Percentiles rank a stretch among this genome's conserved stretches.
These are phyloP conservation scores for Colletotrichum somersetense DNA, from an alignment of 2,329 filamentous ascomycete species.

Conservation along the genomic window DNA sequence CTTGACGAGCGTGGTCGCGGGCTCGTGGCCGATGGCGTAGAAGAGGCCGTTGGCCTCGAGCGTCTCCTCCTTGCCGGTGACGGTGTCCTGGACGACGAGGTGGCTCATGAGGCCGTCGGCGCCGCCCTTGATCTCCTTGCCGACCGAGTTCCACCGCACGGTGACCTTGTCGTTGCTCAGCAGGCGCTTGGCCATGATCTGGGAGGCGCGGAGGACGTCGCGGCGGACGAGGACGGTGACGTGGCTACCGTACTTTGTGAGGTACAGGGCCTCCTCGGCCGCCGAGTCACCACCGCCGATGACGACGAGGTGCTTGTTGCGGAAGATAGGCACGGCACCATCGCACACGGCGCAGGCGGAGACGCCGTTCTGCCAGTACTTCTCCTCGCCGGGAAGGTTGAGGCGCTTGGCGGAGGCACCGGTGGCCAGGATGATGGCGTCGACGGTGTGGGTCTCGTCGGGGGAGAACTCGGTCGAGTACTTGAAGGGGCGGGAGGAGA, in stretches of 20 bases:
- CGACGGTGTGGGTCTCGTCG: slow-evolving; percentile 86
- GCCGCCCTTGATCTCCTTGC: slow-evolving; percentile 86
- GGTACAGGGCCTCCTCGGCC: slow-evolving; percentile 95
- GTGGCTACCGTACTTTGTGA: slow-evolving; percentile 97
- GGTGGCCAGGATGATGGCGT: slow-evolving; percentile 93
- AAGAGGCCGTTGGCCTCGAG: slow-evolving; percentile 93
- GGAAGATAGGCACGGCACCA: slow-evolving; percentile 96
- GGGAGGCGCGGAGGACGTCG: slow-evolving; percentile 87
- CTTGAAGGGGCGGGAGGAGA: slow-evolving; percentile 87
- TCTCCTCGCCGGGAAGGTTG: slow-evolving; percentile 87
- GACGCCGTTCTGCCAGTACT: slow-evolving; percentile 97
- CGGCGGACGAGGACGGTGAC: slow-evolving; percentile 93
- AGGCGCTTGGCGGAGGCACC: slow-evolving; percentile 92
- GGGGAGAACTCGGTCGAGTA: slow-evolving; percentile 93
- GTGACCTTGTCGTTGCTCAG: slow-evolving; percentile 89
- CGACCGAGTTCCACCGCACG: slow-evolving; percentile 86
- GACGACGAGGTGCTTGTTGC: slow-evolving; percentile 93
- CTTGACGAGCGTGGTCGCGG: slow-evolving; percentile 91
- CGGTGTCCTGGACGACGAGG: slow-evolving; percentile 83
- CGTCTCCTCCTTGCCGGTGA: slow-evolving; percentile 82
- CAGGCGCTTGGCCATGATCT: slow-evolving; percentile 91
- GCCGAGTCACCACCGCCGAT: slow-evolving; percentile 98
- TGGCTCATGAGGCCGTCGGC: slow-evolving; percentile 89
- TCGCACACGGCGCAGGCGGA: slow-evolving; percentile 98
- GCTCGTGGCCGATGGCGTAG: slow-evolving; percentile 97